Base-by-base conservation (phyloP, 2,329 filamentous ascomycete genomes). In the Cytospora paraplurivora region DNA sequence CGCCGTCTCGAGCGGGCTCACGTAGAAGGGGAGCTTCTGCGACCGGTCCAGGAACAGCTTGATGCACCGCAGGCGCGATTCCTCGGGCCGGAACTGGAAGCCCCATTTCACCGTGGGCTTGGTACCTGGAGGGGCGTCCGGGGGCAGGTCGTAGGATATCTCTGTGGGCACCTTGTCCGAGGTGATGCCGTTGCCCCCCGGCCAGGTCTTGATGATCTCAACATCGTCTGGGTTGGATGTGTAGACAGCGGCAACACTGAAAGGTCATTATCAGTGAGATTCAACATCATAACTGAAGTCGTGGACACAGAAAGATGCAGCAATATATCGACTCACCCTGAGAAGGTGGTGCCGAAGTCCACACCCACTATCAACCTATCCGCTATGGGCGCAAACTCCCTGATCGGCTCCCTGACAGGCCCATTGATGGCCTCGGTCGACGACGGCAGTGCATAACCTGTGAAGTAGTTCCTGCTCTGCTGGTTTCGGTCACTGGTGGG, bases 131-230 rank as follows among this genome's bases (percentile, higher is more conserved):
- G 75, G 67, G 5, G 77, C 71, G 21, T 74, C 68, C 58, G 76
- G 72, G 59, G 78, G 75, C 37, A 78, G 74, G 64, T 83, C 81
- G 69, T 87, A 87, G 68, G 89, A 88, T 60, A 93, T 88, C 74
- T 93, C 90, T 15, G 90, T 92, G 1, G 91, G 90, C 1, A 93
- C 90, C 79, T 94, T 94, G 79, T 94, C 90, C 41, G 89, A 92
- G n/a, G 91, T 93, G 76, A 93, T 92, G 70, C 90, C 90, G 72
- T 93, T 93, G 34, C 89, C 89, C 33, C 91, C 91, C 0, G 91
- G 90, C 91, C 91, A 94, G 15, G 85, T 89, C 78, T 92, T 93
- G 78, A 93, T 92, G 70, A 93, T 91, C 72, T 93, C 89, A 63
- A 93, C 81, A 73, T 93, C 90, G 73, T 93, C 90, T 13, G 90